Percentiles rank a stretch among this genome's conserved stretches.
phyloP scores from a whole-genome alignment of 179 eudicot genomes.

The Silene coronaria region DNA sequence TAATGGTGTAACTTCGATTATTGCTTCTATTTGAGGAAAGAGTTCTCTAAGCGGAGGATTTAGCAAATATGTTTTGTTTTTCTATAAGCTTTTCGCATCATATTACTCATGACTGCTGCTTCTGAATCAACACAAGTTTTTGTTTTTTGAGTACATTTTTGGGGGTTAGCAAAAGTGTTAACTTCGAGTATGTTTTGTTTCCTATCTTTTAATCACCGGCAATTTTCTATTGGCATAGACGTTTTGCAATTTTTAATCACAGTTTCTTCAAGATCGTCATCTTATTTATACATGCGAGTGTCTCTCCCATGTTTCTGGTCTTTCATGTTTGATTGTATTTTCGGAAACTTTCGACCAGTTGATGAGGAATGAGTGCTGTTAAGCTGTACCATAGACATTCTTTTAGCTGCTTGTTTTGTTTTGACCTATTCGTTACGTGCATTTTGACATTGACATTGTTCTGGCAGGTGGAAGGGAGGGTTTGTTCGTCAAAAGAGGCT shows the following conservation, averaged over 20 bases:
- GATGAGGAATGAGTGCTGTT: not conserved
- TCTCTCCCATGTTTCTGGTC: not conserved
- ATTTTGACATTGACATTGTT: slow-evolving; percentile 1
- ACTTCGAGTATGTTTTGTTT: not conserved
- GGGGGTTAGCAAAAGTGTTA: not conserved
- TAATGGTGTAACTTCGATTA: not conserved
- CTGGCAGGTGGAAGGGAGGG: slow-evolving; percentile 83
- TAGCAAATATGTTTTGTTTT: not conserved
- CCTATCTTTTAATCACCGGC: too few species aligned
- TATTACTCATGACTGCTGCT: too few species aligned
- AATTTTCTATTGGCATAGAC: not conserved
- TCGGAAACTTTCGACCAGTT: not conserved
- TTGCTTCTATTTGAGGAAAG: not conserved
- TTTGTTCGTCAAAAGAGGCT: slow-evolving; percentile 62
- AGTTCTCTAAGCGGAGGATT: not conserved
- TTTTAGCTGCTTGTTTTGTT: not conserved
- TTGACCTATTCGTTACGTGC: not conserved
- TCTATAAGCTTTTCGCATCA: not conserved
- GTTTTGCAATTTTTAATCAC: not conserved
- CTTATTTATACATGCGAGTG: not conserved
- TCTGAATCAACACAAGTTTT: not conserved
- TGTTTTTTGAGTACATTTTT: not conserved
- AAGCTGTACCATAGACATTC: too few species aligned
- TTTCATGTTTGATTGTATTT: not conserved
- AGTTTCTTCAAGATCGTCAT: not conserved